phyloP scores from a whole-genome alignment of 2,329 filamentous ascomycete genomes.

The Ilyonectria sp. region DNA sequence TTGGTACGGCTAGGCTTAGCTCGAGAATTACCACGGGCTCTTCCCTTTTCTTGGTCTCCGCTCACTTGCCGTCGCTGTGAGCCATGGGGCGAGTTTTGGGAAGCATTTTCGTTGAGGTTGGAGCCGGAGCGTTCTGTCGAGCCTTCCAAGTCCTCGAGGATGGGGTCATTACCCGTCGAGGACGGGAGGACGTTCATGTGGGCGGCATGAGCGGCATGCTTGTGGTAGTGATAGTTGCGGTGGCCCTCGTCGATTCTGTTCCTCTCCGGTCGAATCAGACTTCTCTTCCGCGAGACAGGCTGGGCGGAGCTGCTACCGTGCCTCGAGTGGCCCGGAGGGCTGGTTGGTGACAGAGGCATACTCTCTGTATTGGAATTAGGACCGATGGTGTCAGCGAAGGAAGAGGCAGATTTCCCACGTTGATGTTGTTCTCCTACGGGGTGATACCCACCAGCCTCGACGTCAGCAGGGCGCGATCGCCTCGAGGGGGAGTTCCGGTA shows the following conservation, averaged over 20 bases:
- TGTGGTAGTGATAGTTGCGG: constrained; percentile 95
- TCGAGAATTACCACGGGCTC: constrained; percentile 46
- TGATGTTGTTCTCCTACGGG: constrained; percentile 63
- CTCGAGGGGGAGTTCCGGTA: constrained; percentile 80
- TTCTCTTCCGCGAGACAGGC: constrained; percentile 80
- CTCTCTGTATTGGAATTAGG: constrained; percentile 71
- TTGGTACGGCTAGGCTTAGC: constrained; percentile 58
- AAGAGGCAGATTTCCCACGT: constrained; percentile 71
- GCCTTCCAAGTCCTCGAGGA: constrained; percentile 83
- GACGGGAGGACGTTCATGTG: constrained; percentile 94
- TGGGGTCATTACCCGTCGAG: constrained; percentile 91
- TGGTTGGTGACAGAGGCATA: constrained; percentile 67
- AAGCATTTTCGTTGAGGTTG: constrained; percentile 62
- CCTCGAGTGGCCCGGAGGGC: constrained; percentile 51
- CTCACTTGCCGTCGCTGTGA: constrained; percentile 54
- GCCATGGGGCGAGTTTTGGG: constrained; percentile 60
- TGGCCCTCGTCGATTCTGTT: constrained; percentile 88
- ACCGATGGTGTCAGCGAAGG: constrained; percentile 72
- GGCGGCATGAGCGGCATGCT: constrained; percentile 94
- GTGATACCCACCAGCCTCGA: constrained; percentile 75
- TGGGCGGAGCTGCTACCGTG: constrained; percentile 49
- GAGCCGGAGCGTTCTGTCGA: constrained; percentile 69
- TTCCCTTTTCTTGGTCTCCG: constrained; percentile 53
- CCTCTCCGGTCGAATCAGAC: constrained; percentile 90
- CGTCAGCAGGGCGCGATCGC: constrained; percentile 76